A percentile compares a stretch with the other conserved stretches of the same genome.
Conservation (phyloP, 2,329 filamentous ascomycete genomes). For the Fusarium sp. region DNA sequence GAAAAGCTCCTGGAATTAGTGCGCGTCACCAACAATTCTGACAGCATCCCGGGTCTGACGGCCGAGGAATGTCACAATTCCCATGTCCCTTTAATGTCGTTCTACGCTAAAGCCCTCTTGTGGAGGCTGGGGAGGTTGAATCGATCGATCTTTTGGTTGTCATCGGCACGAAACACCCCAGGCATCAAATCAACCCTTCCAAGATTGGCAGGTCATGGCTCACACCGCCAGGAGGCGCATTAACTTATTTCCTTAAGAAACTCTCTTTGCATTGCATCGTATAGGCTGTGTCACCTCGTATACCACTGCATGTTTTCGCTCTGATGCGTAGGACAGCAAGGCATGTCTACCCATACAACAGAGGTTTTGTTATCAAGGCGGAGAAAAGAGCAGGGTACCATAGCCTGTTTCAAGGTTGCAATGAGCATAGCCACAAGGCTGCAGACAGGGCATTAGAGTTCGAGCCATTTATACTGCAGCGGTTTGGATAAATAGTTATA, state of each 20-base stretch:
- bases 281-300: background rate
- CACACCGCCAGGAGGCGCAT: background rate
- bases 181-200: background rate
- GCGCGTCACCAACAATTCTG: background rate
- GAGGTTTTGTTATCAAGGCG: background rate
- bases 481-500: background rate
- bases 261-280: background rate
- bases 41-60: background rate
- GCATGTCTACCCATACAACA: too few relatives aligned
- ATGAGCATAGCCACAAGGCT: background rate
- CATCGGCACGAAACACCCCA: background rate
- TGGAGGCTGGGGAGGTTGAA: background rate
- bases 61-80: background rate
- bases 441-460: rapidly evolving
- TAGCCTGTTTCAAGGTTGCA: background rate
- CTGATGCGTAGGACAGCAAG: background rate
- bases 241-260: background rate
- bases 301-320: too few relatives aligned
- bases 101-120: background rate
- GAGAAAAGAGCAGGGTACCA: background rate
- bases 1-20: background rate
- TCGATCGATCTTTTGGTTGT: slow-evolving; percentile 9
- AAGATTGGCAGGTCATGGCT: background rate
- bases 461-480: rapidly evolving
- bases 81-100: too few relatives aligned